Evolutionary conservation across 352 stramenopile species (phyloP).

Genomic region (Thraustochytrium sp.): DNA sequence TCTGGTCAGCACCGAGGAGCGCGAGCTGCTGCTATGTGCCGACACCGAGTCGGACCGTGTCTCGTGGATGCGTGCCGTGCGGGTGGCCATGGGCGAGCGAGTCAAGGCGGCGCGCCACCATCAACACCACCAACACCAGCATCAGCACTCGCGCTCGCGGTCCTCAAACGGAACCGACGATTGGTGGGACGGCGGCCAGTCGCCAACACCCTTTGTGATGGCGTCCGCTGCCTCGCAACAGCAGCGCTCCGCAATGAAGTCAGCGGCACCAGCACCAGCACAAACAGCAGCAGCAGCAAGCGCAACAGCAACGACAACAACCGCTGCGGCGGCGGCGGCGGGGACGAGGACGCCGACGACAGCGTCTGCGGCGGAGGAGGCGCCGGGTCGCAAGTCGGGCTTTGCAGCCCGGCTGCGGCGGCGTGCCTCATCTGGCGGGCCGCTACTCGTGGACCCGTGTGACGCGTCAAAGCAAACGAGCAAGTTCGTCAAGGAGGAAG

Average conservation of each 20-base stretch:
- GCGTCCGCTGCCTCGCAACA: too few relatives aligned
- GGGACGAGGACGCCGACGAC: not conserved
- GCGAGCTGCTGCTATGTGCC: slow-evolving; percentile 32
- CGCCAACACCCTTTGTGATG: too few relatives aligned
- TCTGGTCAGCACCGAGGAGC: slow-evolving; percentile 8
- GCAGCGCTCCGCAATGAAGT: too few relatives aligned
- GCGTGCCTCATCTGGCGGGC: not conserved
- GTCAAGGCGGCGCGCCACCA: not conserved
- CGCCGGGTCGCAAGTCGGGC: not conserved
- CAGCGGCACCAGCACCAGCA: too few relatives aligned
- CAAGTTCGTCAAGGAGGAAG: slow-evolving; percentile 4
- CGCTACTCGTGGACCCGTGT: not conserved
- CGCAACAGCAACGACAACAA: too few relatives aligned
- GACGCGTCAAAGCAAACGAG: not conserved
- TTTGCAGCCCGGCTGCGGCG: not conserved
- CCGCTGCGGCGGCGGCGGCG: not conserved
- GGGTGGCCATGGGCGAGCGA: not conserved
- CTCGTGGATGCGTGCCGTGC: not conserved
- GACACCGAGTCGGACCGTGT: not conserved
- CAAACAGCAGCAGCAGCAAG: not conserved
- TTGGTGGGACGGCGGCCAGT: too few relatives aligned
- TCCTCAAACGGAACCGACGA: not conserved
- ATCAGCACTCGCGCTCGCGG: not conserved
- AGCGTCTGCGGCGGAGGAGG: not conserved
- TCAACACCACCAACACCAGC: not conserved